phyloP scores from a whole-genome alignment of 768 basidiomycete genomes.

The Kwoniella newhampshirensis region DNA sequence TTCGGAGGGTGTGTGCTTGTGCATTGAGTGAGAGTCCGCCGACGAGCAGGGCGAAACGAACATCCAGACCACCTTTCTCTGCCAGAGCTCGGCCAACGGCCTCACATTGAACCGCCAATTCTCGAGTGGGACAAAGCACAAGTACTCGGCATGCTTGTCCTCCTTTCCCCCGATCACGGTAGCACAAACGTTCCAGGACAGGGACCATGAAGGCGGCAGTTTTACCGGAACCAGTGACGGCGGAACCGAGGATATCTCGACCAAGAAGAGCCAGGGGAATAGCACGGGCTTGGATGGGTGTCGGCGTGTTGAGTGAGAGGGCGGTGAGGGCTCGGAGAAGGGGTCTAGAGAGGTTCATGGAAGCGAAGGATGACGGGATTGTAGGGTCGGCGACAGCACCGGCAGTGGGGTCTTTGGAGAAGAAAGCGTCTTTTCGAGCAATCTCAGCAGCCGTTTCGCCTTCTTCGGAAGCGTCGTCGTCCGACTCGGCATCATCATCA shows the following conservation, averaged over 20 bases:
- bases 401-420: constrained; percentile 61
- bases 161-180: constrained; percentile 83
- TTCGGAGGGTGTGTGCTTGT: constrained; percentile 80
- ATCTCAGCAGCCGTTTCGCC: constrained; percentile 62
- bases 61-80: constrained; percentile 61
- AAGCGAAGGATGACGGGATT: constrained; percentile 69
- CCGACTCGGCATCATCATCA: constrained; percentile 50
- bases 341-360: constrained; percentile 94
- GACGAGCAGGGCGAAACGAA: constrained; percentile 85
- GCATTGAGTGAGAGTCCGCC: constrained; percentile 92
- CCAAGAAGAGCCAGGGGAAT: constrained; percentile 92
- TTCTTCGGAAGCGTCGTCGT: constrained; percentile 39
- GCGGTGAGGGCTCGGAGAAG: constrained; percentile 85
- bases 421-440: constrained; percentile 82
- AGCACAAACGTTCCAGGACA: constrained; percentile 84
- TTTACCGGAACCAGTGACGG: constrained; percentile 97
- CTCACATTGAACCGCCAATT: constrained; percentile 92
- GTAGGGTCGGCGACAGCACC: constrained; percentile 57
- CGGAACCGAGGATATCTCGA: constrained; percentile 92
- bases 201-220: constrained; percentile 97
- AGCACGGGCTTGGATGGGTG: constrained; percentile 91
- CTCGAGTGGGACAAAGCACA: constrained; percentile 88
- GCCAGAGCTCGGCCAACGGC: constrained; percentile 85
- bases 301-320: constrained; percentile 75
- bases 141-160: constrained; percentile 70